Evolutionary conservation across 306 rosid genomes (phyloP).

Genomic region (Lotus japonicus): DNA sequence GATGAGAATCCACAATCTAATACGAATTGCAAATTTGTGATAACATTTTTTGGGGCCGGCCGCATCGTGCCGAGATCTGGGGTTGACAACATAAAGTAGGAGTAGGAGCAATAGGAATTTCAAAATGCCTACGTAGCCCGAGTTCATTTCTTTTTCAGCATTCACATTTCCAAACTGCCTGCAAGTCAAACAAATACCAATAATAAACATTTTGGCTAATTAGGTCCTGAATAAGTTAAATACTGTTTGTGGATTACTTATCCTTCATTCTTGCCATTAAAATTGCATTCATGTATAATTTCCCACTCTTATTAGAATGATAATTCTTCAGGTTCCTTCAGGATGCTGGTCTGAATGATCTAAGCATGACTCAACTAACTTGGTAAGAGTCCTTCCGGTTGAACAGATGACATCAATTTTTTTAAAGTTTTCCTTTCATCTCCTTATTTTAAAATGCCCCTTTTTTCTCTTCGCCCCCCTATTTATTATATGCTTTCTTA

Average conservation of each 20-base stretch:
- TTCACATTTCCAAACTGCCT: neutral
- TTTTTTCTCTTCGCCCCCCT: neutral
- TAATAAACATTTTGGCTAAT: neutral
- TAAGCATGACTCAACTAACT: slow-evolving; percentile 70
- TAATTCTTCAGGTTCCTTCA: slow-evolving; percentile 68
- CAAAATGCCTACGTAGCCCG: neutral
- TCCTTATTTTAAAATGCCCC: neutral
- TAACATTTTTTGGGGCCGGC: no score
- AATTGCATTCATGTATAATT: slow-evolving; percentile 7
- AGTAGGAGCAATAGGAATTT: neutral
- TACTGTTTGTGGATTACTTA: neutral
- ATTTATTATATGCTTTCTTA: neutral
- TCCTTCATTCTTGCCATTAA: neutral
- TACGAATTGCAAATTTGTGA: no score
- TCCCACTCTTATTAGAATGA: slow-evolving; percentile 6
- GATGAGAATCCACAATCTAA: no score
- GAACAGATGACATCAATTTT: neutral
- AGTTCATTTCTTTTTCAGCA: neutral
- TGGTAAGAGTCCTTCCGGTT: slow-evolving; percentile 46
- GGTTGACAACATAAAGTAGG: no score
- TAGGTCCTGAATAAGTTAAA: neutral
- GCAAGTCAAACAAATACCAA: neutral
- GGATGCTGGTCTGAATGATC: slow-evolving; percentile 75
- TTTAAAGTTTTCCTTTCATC: neutral
- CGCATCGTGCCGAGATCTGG: no score